Evolutionary conservation across 176 grass and related monocot genomes (phyloP).

Genomic region (Chloris gayana): DNA sequence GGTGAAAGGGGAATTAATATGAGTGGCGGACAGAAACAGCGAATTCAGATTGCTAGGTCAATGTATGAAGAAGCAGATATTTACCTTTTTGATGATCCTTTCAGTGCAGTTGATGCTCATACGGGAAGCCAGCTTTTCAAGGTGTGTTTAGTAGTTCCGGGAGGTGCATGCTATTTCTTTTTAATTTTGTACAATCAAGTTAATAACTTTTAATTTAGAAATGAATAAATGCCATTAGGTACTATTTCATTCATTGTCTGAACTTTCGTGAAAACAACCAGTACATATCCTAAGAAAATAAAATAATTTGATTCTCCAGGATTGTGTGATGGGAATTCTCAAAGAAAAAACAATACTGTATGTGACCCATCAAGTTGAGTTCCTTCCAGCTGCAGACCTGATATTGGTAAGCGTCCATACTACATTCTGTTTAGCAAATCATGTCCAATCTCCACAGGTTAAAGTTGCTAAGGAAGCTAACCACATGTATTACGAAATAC

Average conservation of each 20-base stretch:
- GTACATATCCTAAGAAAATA: conserved; percentile 18
- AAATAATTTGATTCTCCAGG: conserved; percentile 49
- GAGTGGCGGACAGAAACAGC: conserved; percentile 96
- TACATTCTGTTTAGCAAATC: background rate
- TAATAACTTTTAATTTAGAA: conserved; percentile 5
- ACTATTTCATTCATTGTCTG: conserved; percentile 11
- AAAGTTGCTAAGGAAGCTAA: conserved; percentile 37
- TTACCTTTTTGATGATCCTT: conserved; percentile 95
- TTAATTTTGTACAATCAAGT: conserved; percentile 11
- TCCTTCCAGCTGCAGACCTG: conserved; percentile 87
- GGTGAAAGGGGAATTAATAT: conserved; percentile 99
- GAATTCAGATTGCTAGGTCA: too few species aligned
- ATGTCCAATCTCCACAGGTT: background rate
- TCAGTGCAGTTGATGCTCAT: conserved; percentile 97
- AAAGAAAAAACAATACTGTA: conserved; percentile 91
- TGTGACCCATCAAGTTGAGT: conserved; percentile 98
- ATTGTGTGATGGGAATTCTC: conserved; percentile 89
- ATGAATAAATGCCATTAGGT: background rate
- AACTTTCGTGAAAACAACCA: background rate
- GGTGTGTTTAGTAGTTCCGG: conserved; percentile 40
- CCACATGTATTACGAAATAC: conserved; percentile 36
- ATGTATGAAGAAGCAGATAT: conserved; percentile 90
- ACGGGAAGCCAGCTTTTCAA: conserved; percentile 90
- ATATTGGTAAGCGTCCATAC: conserved; percentile 72
- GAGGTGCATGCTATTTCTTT: background rate